These are phyloP conservation scores for Colletotrichum gloeosporioides DNA, from an alignment of 2,329 filamentous ascomycete species.

Conservation along the genomic window DNA sequence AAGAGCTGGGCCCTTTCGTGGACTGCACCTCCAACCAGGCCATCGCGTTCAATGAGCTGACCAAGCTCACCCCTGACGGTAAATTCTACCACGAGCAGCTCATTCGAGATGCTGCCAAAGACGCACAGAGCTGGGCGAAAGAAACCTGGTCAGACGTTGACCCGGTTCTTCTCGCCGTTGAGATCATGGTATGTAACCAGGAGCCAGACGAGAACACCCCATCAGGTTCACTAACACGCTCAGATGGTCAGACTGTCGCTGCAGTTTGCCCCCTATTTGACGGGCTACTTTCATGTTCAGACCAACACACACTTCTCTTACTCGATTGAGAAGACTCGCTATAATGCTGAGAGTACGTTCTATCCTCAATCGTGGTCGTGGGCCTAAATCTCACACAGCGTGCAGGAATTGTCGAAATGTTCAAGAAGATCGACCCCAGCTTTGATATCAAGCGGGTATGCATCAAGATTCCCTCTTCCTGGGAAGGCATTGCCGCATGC, in stretches of 20 bases:
- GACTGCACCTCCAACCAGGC: constrained; percentile 43
- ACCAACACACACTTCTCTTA: constrained; percentile 63
- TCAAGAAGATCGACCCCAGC: constrained; percentile 45
- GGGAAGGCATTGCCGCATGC: constrained; percentile 68
- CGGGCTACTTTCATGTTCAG: constrained; percentile 62
- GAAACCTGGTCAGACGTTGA: constrained; percentile 26
- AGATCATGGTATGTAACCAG: constrained; percentile 52
- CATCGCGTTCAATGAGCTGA: constrained; percentile 38
- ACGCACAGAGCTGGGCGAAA: constrained; percentile 25
- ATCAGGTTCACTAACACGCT: neutral
- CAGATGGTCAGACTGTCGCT: constrained; percentile 62
- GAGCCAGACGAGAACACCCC: neutral
- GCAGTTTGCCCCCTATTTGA: constrained; percentile 53
- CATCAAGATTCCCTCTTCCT: constrained; percentile 69
- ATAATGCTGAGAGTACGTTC: constrained; percentile 54
- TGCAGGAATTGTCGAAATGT: constrained; percentile 56
- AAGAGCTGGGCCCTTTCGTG: constrained; percentile 36
- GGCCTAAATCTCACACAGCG: neutral
- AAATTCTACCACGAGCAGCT: constrained; percentile 32
- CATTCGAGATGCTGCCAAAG: constrained; percentile 30
- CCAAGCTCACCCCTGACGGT: constrained; percentile 24
- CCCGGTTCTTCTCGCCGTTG: constrained; percentile 56
- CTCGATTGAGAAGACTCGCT: constrained; percentile 51
- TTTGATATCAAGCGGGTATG: constrained; percentile 57
- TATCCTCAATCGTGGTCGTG: neutral